Conservation (phyloP, 202 grass and related monocot species). For the Carex sylvatica region DNA sequence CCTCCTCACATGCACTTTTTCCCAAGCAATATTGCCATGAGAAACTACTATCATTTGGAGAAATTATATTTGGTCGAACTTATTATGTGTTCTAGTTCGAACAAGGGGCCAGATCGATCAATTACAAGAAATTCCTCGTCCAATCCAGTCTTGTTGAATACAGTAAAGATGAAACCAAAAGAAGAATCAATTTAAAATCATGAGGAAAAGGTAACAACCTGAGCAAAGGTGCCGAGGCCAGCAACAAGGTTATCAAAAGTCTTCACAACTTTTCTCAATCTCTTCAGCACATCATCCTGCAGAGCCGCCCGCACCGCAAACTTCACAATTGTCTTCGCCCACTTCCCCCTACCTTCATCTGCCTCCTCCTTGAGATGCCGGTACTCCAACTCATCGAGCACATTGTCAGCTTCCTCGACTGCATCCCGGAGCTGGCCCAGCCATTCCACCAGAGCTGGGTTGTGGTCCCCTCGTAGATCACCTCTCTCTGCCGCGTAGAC, state of each 20-base stretch:
- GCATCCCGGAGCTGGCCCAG: neutral
- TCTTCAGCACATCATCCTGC: neutral
- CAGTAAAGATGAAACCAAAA: neutral
- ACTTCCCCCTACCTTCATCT: neutral
- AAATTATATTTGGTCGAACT: neutral
- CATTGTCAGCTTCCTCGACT: neutral
- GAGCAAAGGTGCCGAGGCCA: neutral
- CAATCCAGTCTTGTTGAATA: neutral
- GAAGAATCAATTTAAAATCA: no score
- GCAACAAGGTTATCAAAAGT: neutral
- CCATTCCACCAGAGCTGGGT: neutral
- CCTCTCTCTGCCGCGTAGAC: neutral
- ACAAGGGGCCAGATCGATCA: neutral
- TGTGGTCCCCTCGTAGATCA: neutral
- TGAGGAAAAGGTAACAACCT: neutral
- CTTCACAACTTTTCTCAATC: neutral
- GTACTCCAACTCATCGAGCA: slow-evolving; percentile 2
- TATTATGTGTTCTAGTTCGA: neutral
- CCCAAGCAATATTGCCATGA: neutral
- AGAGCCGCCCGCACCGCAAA: neutral
- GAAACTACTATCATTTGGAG: neutral
- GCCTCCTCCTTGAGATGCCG: no score
- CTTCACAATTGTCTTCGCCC: neutral
- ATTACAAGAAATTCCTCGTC: neutral
- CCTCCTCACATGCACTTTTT: no score